Evolutionary conservation across 2,329 filamentous ascomycete genomes (phyloP).

Genomic region (Cadophora luteo-olivacea): DNA sequence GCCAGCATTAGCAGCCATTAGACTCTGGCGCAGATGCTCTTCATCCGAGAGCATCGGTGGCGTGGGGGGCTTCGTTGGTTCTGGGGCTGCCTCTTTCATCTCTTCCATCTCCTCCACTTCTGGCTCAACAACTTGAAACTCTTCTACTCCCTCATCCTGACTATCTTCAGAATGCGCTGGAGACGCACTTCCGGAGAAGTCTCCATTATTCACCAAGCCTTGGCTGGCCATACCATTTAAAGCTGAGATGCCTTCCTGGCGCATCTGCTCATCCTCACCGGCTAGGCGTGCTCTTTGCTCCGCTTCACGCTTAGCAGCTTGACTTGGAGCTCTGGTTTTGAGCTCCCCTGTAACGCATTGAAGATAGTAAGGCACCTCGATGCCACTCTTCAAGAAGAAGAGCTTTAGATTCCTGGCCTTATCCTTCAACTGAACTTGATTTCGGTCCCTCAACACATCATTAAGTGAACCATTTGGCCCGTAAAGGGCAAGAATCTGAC

Average conservation of each 20-base stretch:
- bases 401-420: constrained; percentile 90
- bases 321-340: constrained; percentile 81
- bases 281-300: constrained; percentile 66
- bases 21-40: constrained; percentile 10
- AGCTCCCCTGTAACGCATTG: constrained; percentile 89
- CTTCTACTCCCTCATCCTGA: constrained; percentile 24
- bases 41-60: constrained; percentile 12
- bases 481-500: constrained; percentile 85
- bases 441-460: constrained; percentile 84
- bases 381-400: constrained; percentile 90
- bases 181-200: constrained; percentile 18
- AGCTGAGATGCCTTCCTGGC: constrained; percentile 65
- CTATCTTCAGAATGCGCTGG: constrained; percentile 15
- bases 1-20: constrained; percentile 20
- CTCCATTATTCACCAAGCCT: constrained; percentile 6
- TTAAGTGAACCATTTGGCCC: constrained; percentile 80
- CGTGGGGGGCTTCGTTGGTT: background rate
- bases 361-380: constrained; percentile 87
- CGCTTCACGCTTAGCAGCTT: constrained; percentile 72
- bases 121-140: constrained; percentile 33
- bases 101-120: constrained; percentile 3
- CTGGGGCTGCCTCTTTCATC: background rate
- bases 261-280: constrained; percentile 65
- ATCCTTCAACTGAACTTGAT: constrained; percentile 91
- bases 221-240: constrained; percentile 55